Percentiles rank a stretch among this genome's conserved stretches.
Conservation (phyloP, 2,329 filamentous ascomycete species). For the Microthyrium microscopicum region DNA sequence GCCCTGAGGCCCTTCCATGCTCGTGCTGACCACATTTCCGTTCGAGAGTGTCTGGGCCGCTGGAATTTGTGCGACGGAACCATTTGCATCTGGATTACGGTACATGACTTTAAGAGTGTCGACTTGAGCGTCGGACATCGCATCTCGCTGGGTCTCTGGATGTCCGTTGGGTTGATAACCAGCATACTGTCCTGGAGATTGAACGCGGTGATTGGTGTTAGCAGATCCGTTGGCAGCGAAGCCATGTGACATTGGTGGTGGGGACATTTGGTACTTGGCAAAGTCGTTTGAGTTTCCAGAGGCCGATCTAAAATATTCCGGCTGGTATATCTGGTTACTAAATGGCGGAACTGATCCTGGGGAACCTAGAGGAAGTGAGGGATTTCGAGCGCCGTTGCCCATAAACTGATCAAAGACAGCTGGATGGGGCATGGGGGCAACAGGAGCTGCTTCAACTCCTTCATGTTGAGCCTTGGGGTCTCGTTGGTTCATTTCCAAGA, state of each 20-base stretch:
- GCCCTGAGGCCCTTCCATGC: too few relatives aligned
- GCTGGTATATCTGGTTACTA: background rate
- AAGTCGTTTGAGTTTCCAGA: background rate
- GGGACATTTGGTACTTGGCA: slow-evolving; percentile 3
- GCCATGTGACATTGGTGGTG: too few relatives aligned
- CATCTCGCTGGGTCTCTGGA: slow-evolving; percentile 21
- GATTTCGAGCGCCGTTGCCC: too few relatives aligned
- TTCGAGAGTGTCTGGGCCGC: slow-evolving; percentile 38
- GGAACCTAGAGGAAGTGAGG: too few relatives aligned
- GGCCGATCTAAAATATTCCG: too few relatives aligned
- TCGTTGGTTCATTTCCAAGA: slow-evolving; percentile 55
- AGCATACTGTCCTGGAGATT: slow-evolving; percentile 10
- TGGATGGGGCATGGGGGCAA: slow-evolving; percentile 23
- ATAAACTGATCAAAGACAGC: slow-evolving; percentile 15
- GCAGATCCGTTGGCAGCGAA: slow-evolving; percentile 1
- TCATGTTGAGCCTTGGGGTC: slow-evolving; percentile 57
- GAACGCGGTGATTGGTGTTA: background rate
- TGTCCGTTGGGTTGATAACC: slow-evolving; percentile 18
- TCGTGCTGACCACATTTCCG: too few relatives aligned
- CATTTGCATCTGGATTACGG: slow-evolving; percentile 20
- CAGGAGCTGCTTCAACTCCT: slow-evolving; percentile 38
- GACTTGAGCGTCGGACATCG: slow-evolving; percentile 37
- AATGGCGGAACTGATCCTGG: background rate
- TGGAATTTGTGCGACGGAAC: slow-evolving; percentile 33
- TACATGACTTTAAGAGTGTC: slow-evolving; percentile 36